phyloP scores from a whole-genome alignment of 306 rosid species.

The Prunus salicina region DNA sequence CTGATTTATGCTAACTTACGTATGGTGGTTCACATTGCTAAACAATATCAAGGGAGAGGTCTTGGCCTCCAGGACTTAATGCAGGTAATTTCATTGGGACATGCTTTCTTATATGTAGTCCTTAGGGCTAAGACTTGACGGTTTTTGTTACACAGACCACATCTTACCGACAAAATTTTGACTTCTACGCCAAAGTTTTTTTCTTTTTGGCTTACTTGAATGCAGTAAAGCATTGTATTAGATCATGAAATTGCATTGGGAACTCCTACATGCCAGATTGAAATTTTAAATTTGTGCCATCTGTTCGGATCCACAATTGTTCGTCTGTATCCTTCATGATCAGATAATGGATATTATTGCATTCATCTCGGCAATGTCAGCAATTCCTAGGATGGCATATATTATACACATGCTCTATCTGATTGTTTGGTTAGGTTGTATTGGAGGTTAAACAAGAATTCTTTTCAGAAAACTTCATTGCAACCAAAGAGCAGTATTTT shows the following conservation, averaged over 20 bases:
- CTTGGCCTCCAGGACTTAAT: constrained; percentile 80
- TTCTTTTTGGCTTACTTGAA: neutral
- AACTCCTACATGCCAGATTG: neutral
- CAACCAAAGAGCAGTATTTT: neutral
- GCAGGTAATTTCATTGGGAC: constrained; percentile 54
- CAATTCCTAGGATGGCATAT: neutral
- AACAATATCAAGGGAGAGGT: constrained; percentile 81
- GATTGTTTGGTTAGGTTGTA: constrained; percentile 16
- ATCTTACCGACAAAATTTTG: neutral
- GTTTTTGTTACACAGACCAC: neutral
- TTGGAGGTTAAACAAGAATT: neutral
- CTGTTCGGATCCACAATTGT: neutral
- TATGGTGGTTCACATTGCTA: constrained; percentile 92
- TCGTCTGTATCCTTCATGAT: neutral
- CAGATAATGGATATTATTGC: neutral
- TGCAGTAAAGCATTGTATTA: neutral
- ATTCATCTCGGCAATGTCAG: neutral
- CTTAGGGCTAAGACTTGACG: neutral
- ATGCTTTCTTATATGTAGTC: neutral
- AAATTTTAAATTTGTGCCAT: neutral
- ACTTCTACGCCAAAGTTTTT: neutral
- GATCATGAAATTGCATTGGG: neutral
- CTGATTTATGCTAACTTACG: constrained; percentile 71
- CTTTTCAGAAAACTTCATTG: neutral
- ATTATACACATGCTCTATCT: neutral